These are phyloP conservation scores for Fusarium torulosum DNA, from an alignment of 2,329 filamentous ascomycete genomes.

Conservation along the genomic window DNA sequence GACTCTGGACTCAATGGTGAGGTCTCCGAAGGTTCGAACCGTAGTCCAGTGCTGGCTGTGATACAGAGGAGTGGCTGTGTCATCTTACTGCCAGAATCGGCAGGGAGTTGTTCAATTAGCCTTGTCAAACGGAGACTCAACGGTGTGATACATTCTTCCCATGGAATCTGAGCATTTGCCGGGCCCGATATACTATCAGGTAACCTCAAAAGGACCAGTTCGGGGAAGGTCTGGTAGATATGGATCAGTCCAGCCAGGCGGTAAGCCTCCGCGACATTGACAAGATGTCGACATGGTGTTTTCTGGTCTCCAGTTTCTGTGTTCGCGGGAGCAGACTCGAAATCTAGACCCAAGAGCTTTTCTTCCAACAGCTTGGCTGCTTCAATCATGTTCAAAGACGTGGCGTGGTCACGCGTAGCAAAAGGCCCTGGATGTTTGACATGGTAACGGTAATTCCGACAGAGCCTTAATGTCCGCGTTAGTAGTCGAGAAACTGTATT, in stretches of 20 bases:
- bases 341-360: conserved; percentile 50
- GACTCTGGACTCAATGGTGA: neutral
- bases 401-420: conserved; percentile 29
- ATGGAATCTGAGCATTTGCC: conserved; percentile 36
- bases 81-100: conserved; percentile 52
- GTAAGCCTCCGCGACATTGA: conserved; percentile 55
- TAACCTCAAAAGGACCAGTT: conserved; percentile 49
- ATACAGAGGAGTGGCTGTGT: conserved; percentile 54
- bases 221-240: conserved; percentile 56
- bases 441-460: conserved; percentile 52
- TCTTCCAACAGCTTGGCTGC: conserved; percentile 52
- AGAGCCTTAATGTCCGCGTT: conserved; percentile 53
- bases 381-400: conserved; percentile 46
- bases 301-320: conserved; percentile 49
- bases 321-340: conserved; percentile 22
- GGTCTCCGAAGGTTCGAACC: conserved; percentile 19
- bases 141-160: conserved; percentile 52
- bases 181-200: conserved; percentile 31
- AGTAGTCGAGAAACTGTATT: conserved; percentile 51
- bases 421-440: conserved; percentile 36
- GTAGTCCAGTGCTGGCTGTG: conserved; percentile 51
- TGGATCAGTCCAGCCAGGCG: conserved; percentile 54
- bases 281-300: conserved; percentile 50
- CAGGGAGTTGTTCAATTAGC: conserved; percentile 50
- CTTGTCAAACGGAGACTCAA: conserved; percentile 48